Evolutionary conservation across 345 rosid species (phyloP), one percentile per base, ranked within the genome.

Genomic region (Ceriops tagal): DNA sequence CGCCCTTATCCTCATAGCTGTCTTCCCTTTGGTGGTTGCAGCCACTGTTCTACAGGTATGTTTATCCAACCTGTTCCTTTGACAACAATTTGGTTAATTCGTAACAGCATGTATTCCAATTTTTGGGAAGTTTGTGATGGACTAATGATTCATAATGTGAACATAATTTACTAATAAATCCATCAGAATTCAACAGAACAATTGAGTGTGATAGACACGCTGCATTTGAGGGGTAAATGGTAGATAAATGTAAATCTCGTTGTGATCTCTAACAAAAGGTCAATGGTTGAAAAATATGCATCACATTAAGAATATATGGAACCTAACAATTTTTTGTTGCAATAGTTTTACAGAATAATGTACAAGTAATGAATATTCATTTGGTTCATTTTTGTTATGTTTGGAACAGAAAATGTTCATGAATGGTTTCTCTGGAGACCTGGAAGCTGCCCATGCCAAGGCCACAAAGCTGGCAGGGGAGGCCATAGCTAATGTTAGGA

Each of bases 391-490:
- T 69, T 57, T 22, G 53, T 27, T 26, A 69, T 47, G 34, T 34
- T 73, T 72, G 66, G 55, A 15, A 76, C 85, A 95, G 97, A 95
- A 95, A 95, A 95, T 95, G 97, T 95, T 95, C 85, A 85, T 95
- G 99, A 83, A 67, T 43, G 99, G 99, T 52, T 95, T 95, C 87
- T 92, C 97, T 0, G 99, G 97, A 62, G 99, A 95, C 75, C 69
- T 95, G 13, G 99, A 95, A 83, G 96, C 87, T 3, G 89, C 97
- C 3, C 99, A 95, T 71, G 92, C 96, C 62, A 95, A 95, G 76
- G 90, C 92, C 65, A 95, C 99, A 4, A 97, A 95, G 72, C 84
- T 95, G 64, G 99, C 99, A n/a, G 97, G 96, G 6, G 99, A 95
- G 73, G 97, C 99, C 66, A 95, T 95, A 74, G 96, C 92, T 70